Percentiles rank a stretch among this genome's conserved stretches.
Evolutionary conservation across 75 land plant species (phyloP).

Genomic region (Cunninghamia lanceolata): DNA sequence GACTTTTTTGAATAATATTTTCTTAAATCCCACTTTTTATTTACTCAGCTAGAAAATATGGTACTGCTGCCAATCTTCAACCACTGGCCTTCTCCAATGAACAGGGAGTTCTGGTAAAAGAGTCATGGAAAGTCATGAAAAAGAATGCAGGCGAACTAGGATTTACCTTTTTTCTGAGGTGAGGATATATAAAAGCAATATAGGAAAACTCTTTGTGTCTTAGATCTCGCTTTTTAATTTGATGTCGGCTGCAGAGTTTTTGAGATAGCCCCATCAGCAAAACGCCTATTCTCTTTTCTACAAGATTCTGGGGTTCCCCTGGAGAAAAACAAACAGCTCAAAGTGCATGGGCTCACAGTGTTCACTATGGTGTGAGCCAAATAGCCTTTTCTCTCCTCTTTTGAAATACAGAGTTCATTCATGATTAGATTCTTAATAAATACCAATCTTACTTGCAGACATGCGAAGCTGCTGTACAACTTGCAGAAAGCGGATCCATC

Average conservation of each 20-base stretch:
- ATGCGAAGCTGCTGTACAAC: constrained; percentile 71
- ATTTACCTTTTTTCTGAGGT: neutral
- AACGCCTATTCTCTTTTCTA: constrained; percentile 66
- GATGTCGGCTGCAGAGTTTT: constrained; percentile 38
- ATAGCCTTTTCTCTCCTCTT: neutral
- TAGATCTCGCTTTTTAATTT: too few relatives aligned
- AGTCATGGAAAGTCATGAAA: too few relatives aligned
- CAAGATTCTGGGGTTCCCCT: constrained; percentile 49
- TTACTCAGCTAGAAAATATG: neutral
- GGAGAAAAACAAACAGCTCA: constrained; percentile 65
- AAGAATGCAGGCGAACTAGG: too few relatives aligned
- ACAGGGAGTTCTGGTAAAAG: too few relatives aligned
- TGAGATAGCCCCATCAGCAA: constrained; percentile 80
- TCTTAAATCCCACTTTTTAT: neutral
- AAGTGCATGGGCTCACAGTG: constrained; percentile 64
- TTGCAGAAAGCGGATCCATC: constrained; percentile 27
- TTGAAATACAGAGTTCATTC: neutral
- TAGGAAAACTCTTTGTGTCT: neutral
- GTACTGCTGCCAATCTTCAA: neutral
- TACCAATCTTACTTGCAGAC: constrained; percentile 36
- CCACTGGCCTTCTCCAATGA: neutral
- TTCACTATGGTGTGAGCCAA: constrained; percentile 51
- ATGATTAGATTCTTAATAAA: neutral
- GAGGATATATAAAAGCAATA: too few relatives aligned
- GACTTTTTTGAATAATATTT: neutral